A percentile compares a stretch with the other conserved stretches of the same genome.
These are phyloP conservation scores for Lepidium sativum DNA, from an alignment of 345 rosid species.

Conservation along the genomic window DNA sequence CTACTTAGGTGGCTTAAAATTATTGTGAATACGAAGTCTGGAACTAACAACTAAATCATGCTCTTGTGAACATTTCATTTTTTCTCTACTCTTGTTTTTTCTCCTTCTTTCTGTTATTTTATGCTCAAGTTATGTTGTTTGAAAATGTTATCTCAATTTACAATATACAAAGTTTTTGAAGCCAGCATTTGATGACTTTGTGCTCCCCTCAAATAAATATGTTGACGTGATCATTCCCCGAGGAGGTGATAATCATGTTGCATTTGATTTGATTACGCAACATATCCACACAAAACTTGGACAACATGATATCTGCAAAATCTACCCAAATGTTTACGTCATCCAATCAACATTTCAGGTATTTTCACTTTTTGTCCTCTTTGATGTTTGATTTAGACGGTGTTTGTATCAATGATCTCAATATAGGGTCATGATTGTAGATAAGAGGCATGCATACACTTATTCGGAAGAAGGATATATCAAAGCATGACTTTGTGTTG, in stretches of 20 bases:
- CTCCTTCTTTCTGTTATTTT: not conserved
- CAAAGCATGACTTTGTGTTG: too few relatives aligned
- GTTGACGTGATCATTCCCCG: slow-evolving; percentile 93
- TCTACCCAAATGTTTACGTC: slow-evolving; percentile 75
- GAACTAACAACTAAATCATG: not conserved
- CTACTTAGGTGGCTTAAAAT: not conserved
- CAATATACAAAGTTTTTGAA: slow-evolving; percentile 96
- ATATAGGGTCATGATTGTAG: too few relatives aligned
- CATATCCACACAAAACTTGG: slow-evolving; percentile 93
- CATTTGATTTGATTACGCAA: slow-evolving; percentile 91
- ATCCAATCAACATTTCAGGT: slow-evolving; percentile 96
- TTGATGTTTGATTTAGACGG: not conserved
- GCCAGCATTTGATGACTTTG: slow-evolving; percentile 97
- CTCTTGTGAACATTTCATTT: not conserved
- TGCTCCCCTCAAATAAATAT: slow-evolving; percentile 87
- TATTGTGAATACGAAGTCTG: not conserved
- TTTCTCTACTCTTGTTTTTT: not conserved
- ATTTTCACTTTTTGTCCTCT: not conserved
- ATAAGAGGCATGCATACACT: too few relatives aligned
- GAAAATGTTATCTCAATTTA: slow-evolving; percentile 20
- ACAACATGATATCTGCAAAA: slow-evolving; percentile 86
- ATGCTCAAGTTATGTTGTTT: not conserved
- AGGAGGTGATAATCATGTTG: slow-evolving; percentile 94
- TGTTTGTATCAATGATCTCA: slow-evolving; percentile 1
- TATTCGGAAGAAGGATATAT: too few relatives aligned